Percentiles rank a stretch among this genome's conserved stretches.
Conservation (phyloP, 208 protist species). For the Baffinella frigidus region DNA sequence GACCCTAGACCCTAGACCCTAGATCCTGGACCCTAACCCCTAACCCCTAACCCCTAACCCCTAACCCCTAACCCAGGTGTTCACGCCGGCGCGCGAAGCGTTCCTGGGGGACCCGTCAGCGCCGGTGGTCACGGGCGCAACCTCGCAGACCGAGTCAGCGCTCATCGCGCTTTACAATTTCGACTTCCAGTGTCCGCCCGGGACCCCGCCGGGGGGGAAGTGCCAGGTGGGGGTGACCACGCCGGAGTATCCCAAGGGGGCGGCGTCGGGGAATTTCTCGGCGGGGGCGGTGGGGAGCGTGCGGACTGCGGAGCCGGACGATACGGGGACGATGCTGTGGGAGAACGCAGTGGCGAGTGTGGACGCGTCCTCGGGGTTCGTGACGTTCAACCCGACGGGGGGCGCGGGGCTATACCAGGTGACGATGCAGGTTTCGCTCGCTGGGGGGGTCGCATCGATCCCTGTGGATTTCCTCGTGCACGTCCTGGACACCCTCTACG, state of each 20-base stretch:
- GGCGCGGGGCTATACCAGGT: slow-evolving; percentile 12
- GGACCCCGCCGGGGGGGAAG: neutral
- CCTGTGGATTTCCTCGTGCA: neutral
- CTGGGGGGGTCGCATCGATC: neutral
- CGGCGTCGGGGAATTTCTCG: neutral
- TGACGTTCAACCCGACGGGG: neutral
- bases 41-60: neutral
- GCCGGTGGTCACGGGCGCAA: neutral
- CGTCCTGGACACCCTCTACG: neutral
- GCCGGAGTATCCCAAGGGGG: neutral
- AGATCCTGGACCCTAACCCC: too few relatives aligned
- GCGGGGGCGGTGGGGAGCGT: neutral
- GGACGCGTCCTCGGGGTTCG: neutral
- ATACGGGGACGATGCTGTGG: neutral
- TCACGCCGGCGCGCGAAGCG: neutral
- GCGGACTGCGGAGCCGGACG: neutral
- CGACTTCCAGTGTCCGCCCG: neutral
- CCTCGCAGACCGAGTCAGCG: neutral
- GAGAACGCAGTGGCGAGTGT: neutral
- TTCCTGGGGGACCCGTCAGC: slow-evolving; percentile 8
- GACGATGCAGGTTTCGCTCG: neutral
- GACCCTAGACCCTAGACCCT: too few relatives aligned
- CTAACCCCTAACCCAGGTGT: neutral
- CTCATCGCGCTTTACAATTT: neutral
- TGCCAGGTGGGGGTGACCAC: neutral